Conservation (phyloP, 2,329 filamentous ascomycete genomes). For the Emmonsiellopsis sp. region DNA sequence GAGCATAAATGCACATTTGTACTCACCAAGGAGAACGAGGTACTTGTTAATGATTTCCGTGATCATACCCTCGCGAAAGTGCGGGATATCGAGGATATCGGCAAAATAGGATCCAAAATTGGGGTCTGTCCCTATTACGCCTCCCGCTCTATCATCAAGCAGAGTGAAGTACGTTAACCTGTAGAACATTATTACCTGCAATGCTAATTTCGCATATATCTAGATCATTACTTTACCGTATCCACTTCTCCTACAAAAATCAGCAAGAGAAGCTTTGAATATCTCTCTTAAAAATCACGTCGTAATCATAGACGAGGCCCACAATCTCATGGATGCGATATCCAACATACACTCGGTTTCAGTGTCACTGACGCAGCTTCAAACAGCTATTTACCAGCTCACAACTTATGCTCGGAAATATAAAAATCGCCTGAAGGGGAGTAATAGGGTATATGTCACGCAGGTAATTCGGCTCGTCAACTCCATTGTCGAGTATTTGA, state of each 20-base stretch:
- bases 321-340: constrained; percentile 95
- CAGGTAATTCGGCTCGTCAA: constrained; percentile 78
- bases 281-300: constrained; percentile 80
- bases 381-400: constrained; percentile 64
- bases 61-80: constrained; percentile 77
- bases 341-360: constrained; percentile 75
- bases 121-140: constrained; percentile 93
- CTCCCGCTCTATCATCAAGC: constrained; percentile 72
- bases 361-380: constrained; percentile 64
- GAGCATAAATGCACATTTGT: constrained; percentile 67
- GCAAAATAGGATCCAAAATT: constrained; percentile 65
- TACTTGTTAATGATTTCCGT: constrained; percentile 68
- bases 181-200: background rate
- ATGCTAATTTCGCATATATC: constrained; percentile 7
- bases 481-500: constrained; percentile 63
- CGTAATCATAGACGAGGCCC: constrained; percentile 94
- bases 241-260: constrained; percentile 76
- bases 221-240: constrained; percentile 86
- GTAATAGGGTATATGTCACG: constrained; percentile 83
- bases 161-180: constrained; percentile 53
- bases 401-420: constrained; percentile 79
- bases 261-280: constrained; percentile 75
- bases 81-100: constrained; percentile 88
- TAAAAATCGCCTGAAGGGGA: constrained; percentile 77
- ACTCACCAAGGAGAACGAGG: constrained; percentile 66